Evolutionary conservation across 2,329 filamentous ascomycete genomes (phyloP).

Genomic region (Nemania abortiva): DNA sequence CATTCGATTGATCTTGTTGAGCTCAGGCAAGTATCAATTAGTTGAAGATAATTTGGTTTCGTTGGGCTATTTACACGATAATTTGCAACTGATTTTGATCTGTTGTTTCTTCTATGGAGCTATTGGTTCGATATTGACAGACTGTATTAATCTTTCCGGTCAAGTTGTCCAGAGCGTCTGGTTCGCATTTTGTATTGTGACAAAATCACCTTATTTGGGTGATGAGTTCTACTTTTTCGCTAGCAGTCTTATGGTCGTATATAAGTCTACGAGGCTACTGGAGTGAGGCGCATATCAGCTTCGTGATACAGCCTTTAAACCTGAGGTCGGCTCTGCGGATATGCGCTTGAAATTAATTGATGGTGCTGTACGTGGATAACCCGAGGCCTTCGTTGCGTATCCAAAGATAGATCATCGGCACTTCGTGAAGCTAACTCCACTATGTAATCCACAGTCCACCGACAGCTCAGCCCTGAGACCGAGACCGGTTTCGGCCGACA

Average conservation of each 20-base stretch:
- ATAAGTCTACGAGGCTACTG: not conserved
- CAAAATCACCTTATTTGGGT: not conserved
- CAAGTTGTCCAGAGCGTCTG: not conserved
- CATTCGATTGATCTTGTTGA: not conserved
- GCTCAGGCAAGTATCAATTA: no score
- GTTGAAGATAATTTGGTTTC: no score
- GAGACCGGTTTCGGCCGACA: constrained; percentile 43
- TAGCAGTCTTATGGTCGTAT: not conserved
- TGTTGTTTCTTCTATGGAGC: not conserved
- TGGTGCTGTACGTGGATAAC: not conserved
- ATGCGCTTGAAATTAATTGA: not conserved
- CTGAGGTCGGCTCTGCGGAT: not conserved
- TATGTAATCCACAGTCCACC: constrained; percentile 9
- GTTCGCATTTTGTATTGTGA: not conserved
- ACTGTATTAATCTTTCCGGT: not conserved
- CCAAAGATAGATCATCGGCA: constrained; percentile 5
- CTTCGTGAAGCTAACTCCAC: not conserved
- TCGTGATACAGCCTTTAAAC: not conserved
- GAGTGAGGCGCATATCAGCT: not conserved
- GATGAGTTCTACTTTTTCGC: not conserved
- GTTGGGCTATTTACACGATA: not conserved
- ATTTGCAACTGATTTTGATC: not conserved
- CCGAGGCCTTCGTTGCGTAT: not conserved
- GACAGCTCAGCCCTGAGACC: constrained; percentile 34
- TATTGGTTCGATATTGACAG: no score